Evolutionary conservation across 2,329 filamentous ascomycete species (phyloP).

Genomic region (Metarhizium guizhouense): DNA sequence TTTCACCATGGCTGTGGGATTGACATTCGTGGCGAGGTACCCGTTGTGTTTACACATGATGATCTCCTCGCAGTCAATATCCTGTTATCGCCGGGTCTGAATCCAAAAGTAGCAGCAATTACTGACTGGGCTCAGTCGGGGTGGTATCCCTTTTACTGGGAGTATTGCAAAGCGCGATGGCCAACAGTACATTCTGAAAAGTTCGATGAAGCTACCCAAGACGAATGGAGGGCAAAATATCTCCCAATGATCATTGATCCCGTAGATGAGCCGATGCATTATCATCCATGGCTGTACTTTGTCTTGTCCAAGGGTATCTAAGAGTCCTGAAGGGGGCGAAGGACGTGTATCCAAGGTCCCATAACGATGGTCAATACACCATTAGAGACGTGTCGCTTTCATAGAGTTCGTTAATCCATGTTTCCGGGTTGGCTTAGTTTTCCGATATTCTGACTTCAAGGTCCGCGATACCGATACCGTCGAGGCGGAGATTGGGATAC

Average conservation of each 20-base stretch:
- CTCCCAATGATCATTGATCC: conserved; percentile 21
- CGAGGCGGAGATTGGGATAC: no score
- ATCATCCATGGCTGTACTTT: conserved; percentile 24
- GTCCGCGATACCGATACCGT: no score
- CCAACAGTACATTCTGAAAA: conserved; percentile 12
- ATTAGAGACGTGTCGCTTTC: no score
- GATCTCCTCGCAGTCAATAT: conserved; percentile 18
- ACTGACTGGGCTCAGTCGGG: conserved; percentile 22
- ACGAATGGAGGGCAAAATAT: conserved; percentile 22
- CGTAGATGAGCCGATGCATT: conserved; percentile 14
- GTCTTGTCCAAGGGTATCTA: conserved; percentile 6
- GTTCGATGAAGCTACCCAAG: conserved; percentile 14
- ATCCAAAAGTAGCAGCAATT: conserved; percentile 13
- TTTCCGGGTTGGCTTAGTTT: no score
- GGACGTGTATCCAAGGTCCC: no score
- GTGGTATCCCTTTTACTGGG: conserved; percentile 25
- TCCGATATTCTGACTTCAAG: no score
- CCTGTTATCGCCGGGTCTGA: conserved; percentile 10
- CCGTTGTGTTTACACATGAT: conserved; percentile 17
- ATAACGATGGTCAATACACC: no score
- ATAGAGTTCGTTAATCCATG: no score
- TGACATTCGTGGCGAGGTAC: conserved; percentile 14
- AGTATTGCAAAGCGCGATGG: conserved; percentile 19
- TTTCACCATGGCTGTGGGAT: conserved; percentile 23
- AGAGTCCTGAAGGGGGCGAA: background rate